Conservation (phyloP, 305 asterid species). For the Fraxinus nigra region DNA sequence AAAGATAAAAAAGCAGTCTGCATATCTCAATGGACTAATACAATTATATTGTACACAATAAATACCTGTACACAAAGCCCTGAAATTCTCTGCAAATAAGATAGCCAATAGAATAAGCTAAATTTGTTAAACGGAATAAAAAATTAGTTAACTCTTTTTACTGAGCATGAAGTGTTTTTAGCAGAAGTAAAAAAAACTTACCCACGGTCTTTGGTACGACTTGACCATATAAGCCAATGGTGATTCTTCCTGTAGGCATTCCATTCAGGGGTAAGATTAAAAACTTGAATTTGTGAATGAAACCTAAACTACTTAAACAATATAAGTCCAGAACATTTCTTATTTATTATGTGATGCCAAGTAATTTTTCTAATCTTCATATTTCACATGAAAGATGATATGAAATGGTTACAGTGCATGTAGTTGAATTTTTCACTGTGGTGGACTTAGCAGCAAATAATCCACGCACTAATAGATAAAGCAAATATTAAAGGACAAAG, state of each 20-base stretch:
- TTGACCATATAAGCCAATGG: constrained; percentile 76
- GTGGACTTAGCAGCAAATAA: not conserved
- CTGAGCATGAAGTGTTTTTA: constrained; percentile 2
- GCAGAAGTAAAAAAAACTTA: constrained; percentile 28
- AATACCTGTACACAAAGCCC: constrained; percentile 92
- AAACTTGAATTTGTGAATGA: constrained; percentile 2
- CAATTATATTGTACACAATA: not conserved
- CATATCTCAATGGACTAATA: not conserved
- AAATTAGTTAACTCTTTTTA: not conserved
- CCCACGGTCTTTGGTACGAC: constrained; percentile 86
- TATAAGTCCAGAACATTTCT: not conserved
- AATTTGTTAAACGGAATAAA: not conserved
- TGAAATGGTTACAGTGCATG: not conserved
- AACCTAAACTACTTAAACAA: not conserved
- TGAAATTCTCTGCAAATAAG: constrained; percentile 70
- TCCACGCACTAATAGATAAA: not conserved
- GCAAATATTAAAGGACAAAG: not conserved
- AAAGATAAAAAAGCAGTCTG: not conserved
- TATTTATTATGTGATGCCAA: constrained; percentile 12
- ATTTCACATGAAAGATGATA: not conserved
- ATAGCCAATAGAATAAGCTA: constrained; percentile 15
- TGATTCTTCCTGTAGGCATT: constrained; percentile 68
- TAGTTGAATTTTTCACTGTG: not conserved
- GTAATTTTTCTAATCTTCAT: not conserved
- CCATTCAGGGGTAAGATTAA: constrained; percentile 16